phyloP scores from a whole-genome alignment of 768 basidiomycete genomes.

The Cyclocybe aegerita region DNA sequence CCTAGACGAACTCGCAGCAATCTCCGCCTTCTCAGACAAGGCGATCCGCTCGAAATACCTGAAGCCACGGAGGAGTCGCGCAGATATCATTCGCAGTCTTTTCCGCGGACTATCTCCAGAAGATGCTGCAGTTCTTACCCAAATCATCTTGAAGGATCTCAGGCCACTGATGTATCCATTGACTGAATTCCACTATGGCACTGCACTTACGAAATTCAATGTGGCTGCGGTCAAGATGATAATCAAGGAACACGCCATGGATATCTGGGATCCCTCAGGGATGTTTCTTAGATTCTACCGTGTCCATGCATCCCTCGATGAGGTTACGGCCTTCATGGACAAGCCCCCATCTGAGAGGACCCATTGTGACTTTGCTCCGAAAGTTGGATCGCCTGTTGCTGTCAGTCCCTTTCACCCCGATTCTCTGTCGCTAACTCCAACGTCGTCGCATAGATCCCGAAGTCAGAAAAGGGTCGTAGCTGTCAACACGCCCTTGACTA shows the following conservation, averaged over 20 bases:
- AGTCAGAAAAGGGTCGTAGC: slow-evolving; percentile 73
- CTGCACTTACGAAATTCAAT: slow-evolving; percentile 56
- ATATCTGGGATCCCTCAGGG: slow-evolving; percentile 63
- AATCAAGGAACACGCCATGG: slow-evolving; percentile 64
- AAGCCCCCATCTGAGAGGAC: slow-evolving; percentile 14
- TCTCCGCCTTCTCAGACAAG: slow-evolving; percentile 57
- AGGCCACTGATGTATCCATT: slow-evolving; percentile 77
- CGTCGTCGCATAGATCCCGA: slow-evolving; percentile 61
- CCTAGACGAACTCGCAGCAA: slow-evolving; percentile 73
- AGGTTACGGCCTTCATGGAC: slow-evolving; percentile 48
- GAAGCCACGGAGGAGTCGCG: slow-evolving; percentile 24
- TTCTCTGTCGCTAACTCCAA: background rate
- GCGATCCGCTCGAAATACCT: slow-evolving; percentile 38
- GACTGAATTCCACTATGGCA: slow-evolving; percentile 45
- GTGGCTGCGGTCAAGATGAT: slow-evolving; percentile 55
- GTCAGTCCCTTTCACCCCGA: slow-evolving; percentile 29
- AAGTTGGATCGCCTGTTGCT: slow-evolving; percentile 62
- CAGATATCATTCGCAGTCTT: slow-evolving; percentile 49
- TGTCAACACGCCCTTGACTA: slow-evolving; percentile 53
- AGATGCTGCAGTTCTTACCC: slow-evolving; percentile 71
- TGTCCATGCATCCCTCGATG: slow-evolving; percentile 56
- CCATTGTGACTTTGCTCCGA: slow-evolving; percentile 31
- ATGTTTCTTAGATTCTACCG: slow-evolving; percentile 54
- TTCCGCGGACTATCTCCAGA: slow-evolving; percentile 59
- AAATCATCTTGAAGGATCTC: slow-evolving; percentile 88